Conservation (phyloP, 371 early-diverging fungal species). For the Haplosporangium sp. region DNA sequence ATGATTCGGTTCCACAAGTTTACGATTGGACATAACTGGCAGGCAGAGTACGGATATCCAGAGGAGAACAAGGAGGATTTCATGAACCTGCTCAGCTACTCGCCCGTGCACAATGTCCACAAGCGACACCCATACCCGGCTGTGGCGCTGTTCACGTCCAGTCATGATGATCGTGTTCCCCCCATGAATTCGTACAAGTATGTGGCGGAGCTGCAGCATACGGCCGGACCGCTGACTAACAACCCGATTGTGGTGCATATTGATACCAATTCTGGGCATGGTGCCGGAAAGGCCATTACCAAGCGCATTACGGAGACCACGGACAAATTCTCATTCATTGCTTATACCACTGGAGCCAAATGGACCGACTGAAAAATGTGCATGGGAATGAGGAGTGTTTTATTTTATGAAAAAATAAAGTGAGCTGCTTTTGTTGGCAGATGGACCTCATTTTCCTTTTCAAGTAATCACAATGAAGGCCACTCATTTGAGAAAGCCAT, state of each 20-base stretch:
- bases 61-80: constrained; percentile 60
- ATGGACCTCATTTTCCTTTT: too few species aligned
- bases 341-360: constrained; percentile 50
- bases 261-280: constrained; percentile 76
- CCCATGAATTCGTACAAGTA: constrained; percentile 70
- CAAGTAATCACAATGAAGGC: too few species aligned
- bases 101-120: constrained; percentile 74
- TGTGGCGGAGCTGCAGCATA: constrained; percentile 71
- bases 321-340: constrained; percentile 68
- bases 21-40: constrained; percentile 68
- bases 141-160: constrained; percentile 56
- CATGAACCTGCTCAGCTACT: constrained; percentile 59
- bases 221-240: constrained; percentile 54
- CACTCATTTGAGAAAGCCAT: too few species aligned
- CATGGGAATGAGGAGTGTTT: too few species aligned
- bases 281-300: constrained; percentile 71
- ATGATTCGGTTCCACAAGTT: constrained; percentile 71
- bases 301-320: constrained; percentile 69
- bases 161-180: constrained; percentile 64
- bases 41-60: constrained; percentile 65
- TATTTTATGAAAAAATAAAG: too few species aligned
- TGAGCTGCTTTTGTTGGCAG: too few species aligned
- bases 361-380: constrained; percentile 42
- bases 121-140: constrained; percentile 59
- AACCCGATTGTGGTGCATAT: constrained; percentile 69